These are phyloP conservation scores for Pogostemon cablin DNA, from an alignment of 257 asterid species.

Conservation along the genomic window DNA sequence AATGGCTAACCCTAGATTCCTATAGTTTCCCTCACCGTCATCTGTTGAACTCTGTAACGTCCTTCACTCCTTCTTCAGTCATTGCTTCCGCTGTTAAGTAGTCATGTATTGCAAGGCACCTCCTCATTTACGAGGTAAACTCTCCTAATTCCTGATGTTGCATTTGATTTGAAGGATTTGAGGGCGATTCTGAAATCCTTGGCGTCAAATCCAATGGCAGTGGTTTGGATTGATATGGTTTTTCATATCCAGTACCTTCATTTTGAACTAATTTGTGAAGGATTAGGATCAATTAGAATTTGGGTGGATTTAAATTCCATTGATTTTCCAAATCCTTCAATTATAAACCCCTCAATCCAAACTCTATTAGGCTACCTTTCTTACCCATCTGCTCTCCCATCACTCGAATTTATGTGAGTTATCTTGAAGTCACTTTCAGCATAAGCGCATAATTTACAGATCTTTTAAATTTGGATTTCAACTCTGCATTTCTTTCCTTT, in stretches of 20 bases:
- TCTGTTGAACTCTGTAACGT: background rate
- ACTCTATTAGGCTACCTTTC: background rate
- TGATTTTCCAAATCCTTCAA: background rate
- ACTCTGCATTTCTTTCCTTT: constrained; percentile 11
- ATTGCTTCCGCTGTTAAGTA: constrained; percentile 8
- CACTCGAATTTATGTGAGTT: background rate
- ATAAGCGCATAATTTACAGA: background rate
- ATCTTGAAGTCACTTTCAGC: background rate
- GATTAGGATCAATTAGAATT: background rate
- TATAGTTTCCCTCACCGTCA: background rate
- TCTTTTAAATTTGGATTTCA: constrained; percentile 16
- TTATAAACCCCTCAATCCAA: background rate
- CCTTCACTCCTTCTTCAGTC: background rate
- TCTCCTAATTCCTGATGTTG: constrained; percentile 17
- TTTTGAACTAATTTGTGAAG: constrained; percentile 3
- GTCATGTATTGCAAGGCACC: constrained; percentile 26
- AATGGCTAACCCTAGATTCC: constrained; percentile 8
- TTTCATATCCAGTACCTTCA: background rate
- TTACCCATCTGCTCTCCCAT: background rate
- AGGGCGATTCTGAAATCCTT: background rate
- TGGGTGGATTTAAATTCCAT: constrained; percentile 11
- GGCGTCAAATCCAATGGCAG: background rate
- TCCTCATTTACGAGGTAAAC: constrained; percentile 21
- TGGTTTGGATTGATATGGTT: background rate
- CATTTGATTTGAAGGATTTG: background rate